Percentiles rank a stretch among this genome's conserved stretches.
phyloP scores from a whole-genome alignment of 2,329 filamentous ascomycete genomes.

The Aspergillus sp. region DNA sequence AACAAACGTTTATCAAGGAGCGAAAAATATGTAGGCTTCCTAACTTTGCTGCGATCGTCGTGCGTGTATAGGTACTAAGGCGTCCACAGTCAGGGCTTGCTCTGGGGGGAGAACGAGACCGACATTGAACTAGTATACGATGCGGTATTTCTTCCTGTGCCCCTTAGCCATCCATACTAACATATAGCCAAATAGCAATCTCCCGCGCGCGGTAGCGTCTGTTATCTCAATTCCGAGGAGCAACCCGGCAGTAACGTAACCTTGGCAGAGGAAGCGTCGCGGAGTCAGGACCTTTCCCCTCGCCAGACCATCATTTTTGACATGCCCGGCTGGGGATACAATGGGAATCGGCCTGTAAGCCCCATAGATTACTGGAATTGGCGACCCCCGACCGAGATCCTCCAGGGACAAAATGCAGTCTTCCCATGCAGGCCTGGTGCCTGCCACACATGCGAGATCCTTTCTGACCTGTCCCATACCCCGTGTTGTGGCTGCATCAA shows the following conservation, averaged over 20 bases:
- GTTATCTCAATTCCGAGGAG: neutral
- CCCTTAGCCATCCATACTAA: neutral
- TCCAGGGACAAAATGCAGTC: neutral
- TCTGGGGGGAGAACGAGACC: neutral
- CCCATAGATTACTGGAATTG: neutral
- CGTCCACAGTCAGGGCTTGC: neutral
- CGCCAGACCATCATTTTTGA: neutral
- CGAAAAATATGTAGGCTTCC: neutral
- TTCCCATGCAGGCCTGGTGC: neutral
- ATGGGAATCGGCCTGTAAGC: neutral
- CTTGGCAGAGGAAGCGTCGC: neutral
- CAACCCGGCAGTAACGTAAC: neutral
- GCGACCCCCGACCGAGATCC: neutral
- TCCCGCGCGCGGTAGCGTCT: neutral
- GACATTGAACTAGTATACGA: neutral
- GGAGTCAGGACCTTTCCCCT: neutral
- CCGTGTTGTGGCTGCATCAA: neutral
- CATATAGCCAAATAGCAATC: neutral
- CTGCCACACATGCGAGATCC: neutral
- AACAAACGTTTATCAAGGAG: neutral
- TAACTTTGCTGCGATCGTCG: neutral
- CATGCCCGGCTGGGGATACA: neutral
- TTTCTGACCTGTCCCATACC: neutral
- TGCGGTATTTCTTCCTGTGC: neutral
- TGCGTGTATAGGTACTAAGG: neutral